These are phyloP conservation scores for Curvularia hawaiiensis DNA, from an alignment of 2,329 filamentous ascomycete species.

Conservation along the genomic window DNA sequence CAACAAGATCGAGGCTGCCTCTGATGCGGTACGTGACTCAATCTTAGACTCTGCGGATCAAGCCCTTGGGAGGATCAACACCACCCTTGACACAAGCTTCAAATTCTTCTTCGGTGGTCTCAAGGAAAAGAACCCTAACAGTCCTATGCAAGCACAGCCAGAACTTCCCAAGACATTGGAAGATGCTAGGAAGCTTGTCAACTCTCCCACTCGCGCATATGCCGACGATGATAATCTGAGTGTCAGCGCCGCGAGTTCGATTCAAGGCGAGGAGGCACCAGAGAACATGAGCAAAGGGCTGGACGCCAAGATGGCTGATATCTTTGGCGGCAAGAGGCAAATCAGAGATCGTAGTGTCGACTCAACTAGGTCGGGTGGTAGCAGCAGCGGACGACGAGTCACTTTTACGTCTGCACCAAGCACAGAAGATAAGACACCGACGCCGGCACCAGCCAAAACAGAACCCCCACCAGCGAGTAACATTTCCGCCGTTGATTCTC, in stretches of 20 bases:
- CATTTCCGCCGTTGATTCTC: slow-evolving; percentile 75
- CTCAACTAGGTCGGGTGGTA: slow-evolving; percentile 68
- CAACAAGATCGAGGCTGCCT: slow-evolving; percentile 79
- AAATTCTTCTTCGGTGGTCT: slow-evolving; percentile 90
- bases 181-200: slow-evolving; percentile 88
- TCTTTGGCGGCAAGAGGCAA: slow-evolving; percentile 70
- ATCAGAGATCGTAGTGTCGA: slow-evolving; percentile 77
- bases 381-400: slow-evolving; percentile 64
- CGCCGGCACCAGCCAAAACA: slow-evolving; percentile 30
- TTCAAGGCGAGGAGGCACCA: slow-evolving; percentile 51
- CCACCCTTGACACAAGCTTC: slow-evolving; percentile 88
- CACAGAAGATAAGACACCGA: slow-evolving; percentile 31
- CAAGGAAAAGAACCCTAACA: slow-evolving; percentile 65
- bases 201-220: slow-evolving; percentile 63
- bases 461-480: slow-evolving; percentile 31
- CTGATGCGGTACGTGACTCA: slow-evolving; percentile 73
- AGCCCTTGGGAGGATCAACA: slow-evolving; percentile 88
- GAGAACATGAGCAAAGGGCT: slow-evolving; percentile 41
- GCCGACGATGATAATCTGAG: slow-evolving; percentile 58
- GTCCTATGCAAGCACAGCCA: slow-evolving; percentile 40
- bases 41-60: slow-evolving; percentile 85
- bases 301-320: slow-evolving; percentile 67
- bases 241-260: slow-evolving; percentile 58
- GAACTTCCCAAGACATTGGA: slow-evolving; percentile 86
- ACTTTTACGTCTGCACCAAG: slow-evolving; percentile 48